phyloP scores from a whole-genome alignment of 1,139 yeast species.

The Candida sanyaensis region DNA sequence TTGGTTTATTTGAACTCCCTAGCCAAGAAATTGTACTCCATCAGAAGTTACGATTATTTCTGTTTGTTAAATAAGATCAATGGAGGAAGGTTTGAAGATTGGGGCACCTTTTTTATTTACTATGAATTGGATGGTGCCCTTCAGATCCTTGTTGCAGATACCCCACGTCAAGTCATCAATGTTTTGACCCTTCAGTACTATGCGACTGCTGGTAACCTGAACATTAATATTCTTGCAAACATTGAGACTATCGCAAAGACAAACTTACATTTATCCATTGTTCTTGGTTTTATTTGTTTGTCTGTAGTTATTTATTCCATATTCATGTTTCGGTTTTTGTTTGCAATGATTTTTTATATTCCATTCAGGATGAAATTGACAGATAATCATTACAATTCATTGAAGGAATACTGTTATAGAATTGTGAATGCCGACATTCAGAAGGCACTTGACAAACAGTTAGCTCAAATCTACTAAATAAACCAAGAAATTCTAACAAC shows the following conservation, averaged over 20 bases:
- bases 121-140: slow-evolving; percentile 68
- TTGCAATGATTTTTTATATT: slow-evolving; percentile 57
- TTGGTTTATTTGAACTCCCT: slow-evolving; percentile 68
- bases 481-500: too few relatives aligned
- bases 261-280: slow-evolving; percentile 65
- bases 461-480: too few relatives aligned
- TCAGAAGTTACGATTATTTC: slow-evolving; percentile 61
- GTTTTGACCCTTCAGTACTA: slow-evolving; percentile 66
- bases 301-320: slow-evolving; percentile 77
- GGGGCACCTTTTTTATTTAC: slow-evolving; percentile 67
- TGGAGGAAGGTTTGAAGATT: slow-evolving; percentile 65
- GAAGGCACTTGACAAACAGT: too few relatives aligned
- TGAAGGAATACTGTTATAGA: slow-evolving; percentile 59
- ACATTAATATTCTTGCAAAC: slow-evolving; percentile 50
- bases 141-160: slow-evolving; percentile 69
- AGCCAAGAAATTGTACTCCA: slow-evolving; percentile 58
- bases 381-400: slow-evolving; percentile 31
- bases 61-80: slow-evolving; percentile 75
- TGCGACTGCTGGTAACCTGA: slow-evolving; percentile 48
- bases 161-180: slow-evolving; percentile 88
- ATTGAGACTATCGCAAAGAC: slow-evolving; percentile 59
- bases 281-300: slow-evolving; percentile 72
- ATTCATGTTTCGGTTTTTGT: slow-evolving; percentile 59
- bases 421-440: too few relatives aligned
- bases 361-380: slow-evolving; percentile 56